Evolutionary conservation across 2,329 filamentous ascomycete species (phyloP), one percentile per base, ranked within the genome.

Genomic region (Pseudofabraea citricarpa): DNA sequence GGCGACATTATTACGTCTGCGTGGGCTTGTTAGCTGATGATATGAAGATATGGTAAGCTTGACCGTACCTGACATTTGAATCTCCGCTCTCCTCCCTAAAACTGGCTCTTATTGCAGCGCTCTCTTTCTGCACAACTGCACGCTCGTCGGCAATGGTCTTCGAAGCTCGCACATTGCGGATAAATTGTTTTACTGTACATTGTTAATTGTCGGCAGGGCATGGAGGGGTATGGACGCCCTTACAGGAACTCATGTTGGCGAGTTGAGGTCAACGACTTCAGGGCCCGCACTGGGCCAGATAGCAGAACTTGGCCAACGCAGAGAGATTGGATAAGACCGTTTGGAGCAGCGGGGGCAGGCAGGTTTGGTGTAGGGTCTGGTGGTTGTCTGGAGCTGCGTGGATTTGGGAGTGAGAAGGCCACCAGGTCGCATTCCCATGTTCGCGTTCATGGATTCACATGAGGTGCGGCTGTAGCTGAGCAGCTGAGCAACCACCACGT

Each of bases 131-230:
- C 52, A 98, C 94, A 44, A 98, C 93, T 41, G 93, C 91, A 63
- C 93, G 83, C 73, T 98, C 93, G 70, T 98, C 93, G 65, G 94
- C 94, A 64, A 98, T 96, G 26, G 93, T 98, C 74, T 98, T 98
- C 48, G 93, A 90, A 49, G 93, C 91, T 65, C 93, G 89, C 64
- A 98, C 93, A 71, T 96, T 97, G 65, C 93, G 90, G 69, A 98
- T 98, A 72, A 98, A 98, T 72, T 97, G 93, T 74, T 98, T 98
- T 66, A 98, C 93, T 97, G 53, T 44, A 45, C 45, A 31, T 23
- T 23, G 46, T 58, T 29, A 59, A 54, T 35, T 29, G 36, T 38
- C 31, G 15, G 15, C 13, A 39, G 50, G 46, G 29, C 3, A 39
- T 31, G 42, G 50, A 48, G 47, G 41, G 44, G 29, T 43, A 41